These are phyloP conservation scores for Yarrowia porcina DNA, from an alignment of 805 yeast species.

Conservation along the genomic window DNA sequence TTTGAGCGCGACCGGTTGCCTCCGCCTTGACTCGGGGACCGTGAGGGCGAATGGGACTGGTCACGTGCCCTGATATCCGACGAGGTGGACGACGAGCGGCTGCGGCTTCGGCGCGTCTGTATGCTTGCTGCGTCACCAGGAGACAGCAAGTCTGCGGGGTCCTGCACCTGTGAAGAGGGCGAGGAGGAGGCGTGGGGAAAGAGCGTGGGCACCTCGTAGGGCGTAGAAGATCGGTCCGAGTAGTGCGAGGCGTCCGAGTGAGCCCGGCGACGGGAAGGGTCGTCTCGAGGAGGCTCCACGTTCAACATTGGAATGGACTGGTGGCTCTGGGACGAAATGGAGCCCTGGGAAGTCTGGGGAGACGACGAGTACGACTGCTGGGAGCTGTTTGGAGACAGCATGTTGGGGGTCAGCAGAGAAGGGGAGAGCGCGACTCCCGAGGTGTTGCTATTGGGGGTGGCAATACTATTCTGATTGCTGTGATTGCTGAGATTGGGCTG, in stretches of 20 bases:
- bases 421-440: neutral
- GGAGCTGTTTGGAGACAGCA: constrained; percentile 9
- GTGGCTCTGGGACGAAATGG: constrained; percentile 1
- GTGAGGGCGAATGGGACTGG: constrained; percentile 6
- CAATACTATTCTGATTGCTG: neutral
- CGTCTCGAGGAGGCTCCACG: constrained; percentile 18
- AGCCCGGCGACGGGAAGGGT: neutral
- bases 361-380: constrained; percentile 14
- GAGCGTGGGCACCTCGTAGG: constrained; percentile 14
- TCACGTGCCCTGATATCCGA: neutral
- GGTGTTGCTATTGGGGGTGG: neutral
- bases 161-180: neutral
- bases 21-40: neutral
- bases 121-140: constrained; percentile 11
- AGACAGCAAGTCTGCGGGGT: constrained; percentile 22
- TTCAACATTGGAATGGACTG: constrained; percentile 18
- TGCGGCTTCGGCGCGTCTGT: constrained; percentile 16
- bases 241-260: constrained; percentile 18
- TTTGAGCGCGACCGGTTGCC: constrained; percentile 25
- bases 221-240: neutral
- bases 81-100: constrained; percentile 11
- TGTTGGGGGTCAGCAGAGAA: constrained; percentile 9
- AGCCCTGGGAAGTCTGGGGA: constrained; percentile 7
- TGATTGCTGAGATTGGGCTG: neutral
- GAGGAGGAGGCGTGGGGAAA: constrained; percentile 8